These are phyloP conservation scores for Acorus calamus DNA, from an alignment of 106 monocot genomes.

Conservation along the genomic window DNA sequence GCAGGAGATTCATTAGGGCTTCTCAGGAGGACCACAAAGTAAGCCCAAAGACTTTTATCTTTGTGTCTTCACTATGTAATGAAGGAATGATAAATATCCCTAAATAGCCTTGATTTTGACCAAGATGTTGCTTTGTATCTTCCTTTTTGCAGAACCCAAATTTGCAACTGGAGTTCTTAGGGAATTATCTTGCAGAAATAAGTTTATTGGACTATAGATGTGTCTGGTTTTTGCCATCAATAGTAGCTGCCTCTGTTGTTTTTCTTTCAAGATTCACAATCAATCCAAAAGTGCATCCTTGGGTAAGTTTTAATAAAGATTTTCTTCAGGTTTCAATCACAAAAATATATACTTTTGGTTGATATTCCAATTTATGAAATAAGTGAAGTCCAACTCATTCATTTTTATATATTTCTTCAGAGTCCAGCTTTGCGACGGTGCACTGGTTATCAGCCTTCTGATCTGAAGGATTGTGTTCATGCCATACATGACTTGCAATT, in stretches of 20 bases:
- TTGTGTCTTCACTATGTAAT: not conserved
- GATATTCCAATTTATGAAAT: not conserved
- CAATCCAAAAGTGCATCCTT: constrained; percentile 33
- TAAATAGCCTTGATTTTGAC: not conserved
- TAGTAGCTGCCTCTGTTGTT: constrained; percentile 54
- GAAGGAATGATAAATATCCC: too few relatives aligned
- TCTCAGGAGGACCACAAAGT: constrained; percentile 24
- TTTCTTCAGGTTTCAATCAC: not conserved
- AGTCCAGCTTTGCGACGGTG: constrained; percentile 12
- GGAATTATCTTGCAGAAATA: constrained; percentile 53
- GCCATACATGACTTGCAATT: constrained; percentile 50
- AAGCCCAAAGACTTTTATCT: not conserved
- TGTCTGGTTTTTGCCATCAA: constrained; percentile 44
- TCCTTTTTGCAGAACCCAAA: constrained; percentile 23
- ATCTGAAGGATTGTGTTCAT: constrained; percentile 41
- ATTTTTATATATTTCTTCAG: constrained; percentile 14
- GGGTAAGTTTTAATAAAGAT: too few relatives aligned
- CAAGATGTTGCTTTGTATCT: not conserved
- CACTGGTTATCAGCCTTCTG: constrained; percentile 40
- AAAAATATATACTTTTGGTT: not conserved
- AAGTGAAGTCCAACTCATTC: not conserved
- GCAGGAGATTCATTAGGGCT: constrained; percentile 30
- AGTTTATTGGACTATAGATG: constrained; percentile 52
- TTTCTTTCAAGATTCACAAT: constrained; percentile 53
- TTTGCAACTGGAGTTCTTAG: constrained; percentile 42